These are phyloP conservation scores for Linnemannia elongata DNA, from an alignment of 192 early-diverging fungal genomes.

Conservation along the genomic window DNA sequence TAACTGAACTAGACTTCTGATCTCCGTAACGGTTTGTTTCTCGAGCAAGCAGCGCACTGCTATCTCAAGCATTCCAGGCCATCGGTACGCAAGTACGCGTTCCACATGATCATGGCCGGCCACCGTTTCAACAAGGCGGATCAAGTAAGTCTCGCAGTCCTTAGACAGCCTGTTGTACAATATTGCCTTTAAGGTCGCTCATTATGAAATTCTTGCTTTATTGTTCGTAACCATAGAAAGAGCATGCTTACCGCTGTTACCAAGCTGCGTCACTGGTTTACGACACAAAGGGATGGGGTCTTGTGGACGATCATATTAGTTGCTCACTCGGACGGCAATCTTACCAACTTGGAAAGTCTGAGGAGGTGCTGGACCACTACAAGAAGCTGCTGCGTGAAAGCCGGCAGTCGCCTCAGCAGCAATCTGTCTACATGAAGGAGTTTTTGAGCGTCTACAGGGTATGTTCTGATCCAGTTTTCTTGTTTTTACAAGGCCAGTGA, in stretches of 20 bases:
- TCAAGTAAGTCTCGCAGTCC: slow-evolving; percentile 65
- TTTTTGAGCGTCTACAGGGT: slow-evolving; percentile 86
- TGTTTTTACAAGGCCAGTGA: not conserved
- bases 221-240: slow-evolving; percentile 58
- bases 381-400: slow-evolving; percentile 78
- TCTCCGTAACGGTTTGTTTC: slow-evolving; percentile 80
- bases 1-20: slow-evolving; percentile 72
- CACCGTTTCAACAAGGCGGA: slow-evolving; percentile 84
- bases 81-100: slow-evolving; percentile 88
- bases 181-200: not conserved
- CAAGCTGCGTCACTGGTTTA: slow-evolving; percentile 71
- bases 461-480: slow-evolving; percentile 8
- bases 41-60: slow-evolving; percentile 93
- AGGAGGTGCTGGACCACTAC: slow-evolving; percentile 85
- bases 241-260: slow-evolving; percentile 87
- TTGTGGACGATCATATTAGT: slow-evolving; percentile 92
- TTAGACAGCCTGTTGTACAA: too few species aligned
- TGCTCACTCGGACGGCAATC: slow-evolving; percentile 89
- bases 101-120: slow-evolving; percentile 90
- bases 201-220: not conserved
- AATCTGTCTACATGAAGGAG: slow-evolving; percentile 78
- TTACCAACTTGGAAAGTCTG: slow-evolving; percentile 79
- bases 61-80: slow-evolving; percentile 76
- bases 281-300: slow-evolving; percentile 72
- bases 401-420: slow-evolving; percentile 73